Evolutionary conservation across 345 rosid genomes (phyloP), one percentile per base, ranked within the genome.

Genomic region (Theobroma cacao): DNA sequence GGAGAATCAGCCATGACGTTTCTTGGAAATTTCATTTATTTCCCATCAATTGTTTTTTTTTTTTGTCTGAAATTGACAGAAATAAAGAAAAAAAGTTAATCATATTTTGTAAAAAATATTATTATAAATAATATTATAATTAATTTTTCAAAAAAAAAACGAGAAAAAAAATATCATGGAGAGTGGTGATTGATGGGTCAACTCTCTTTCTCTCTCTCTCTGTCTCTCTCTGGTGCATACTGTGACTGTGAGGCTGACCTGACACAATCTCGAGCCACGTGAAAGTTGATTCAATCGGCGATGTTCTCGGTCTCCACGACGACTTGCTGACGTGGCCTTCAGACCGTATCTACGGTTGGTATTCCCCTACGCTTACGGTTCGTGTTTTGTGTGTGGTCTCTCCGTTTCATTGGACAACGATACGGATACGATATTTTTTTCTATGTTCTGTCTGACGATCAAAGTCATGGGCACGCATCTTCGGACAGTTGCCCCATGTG

Each of bases 401-500:
- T 0, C 31, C 15, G 61, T 56, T 56, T 24, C 3, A 24, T 24
- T 8, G 33, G 63, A 15, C 34, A 26, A 1, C 12, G 38, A 64
- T 56, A 9, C 30, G 36, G 38, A 64, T 64, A 8, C 61, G 30
- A 26, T 75, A 14, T 72, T 14, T 75, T 15, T 63, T 2, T 17
- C 0, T 17, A 7, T 7, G n/a, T n/a, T n/a, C n/a, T n/a, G n/a
- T 7, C 68, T 63, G 41, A 20, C 4, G 43, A 14, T 8, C 7
- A 30, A 30, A 28, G 65, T 59, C 34, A 24, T 24, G 64, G 33
- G 18, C 64, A 59, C 34, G 33, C 0, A 59, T 30, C 65, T 60
- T 60, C 36, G 38, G 20, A 56, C 70, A 65, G 45, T 31, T 36
- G 17, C 69, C 86, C 86, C 86, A 84, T 66, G 86, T 84, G 86